A percentile compares a stretch with the other conserved stretches of the same genome.
Conservation (phyloP, 2,329 filamentous ascomycete species). For the Trichoderma guizhouense region DNA sequence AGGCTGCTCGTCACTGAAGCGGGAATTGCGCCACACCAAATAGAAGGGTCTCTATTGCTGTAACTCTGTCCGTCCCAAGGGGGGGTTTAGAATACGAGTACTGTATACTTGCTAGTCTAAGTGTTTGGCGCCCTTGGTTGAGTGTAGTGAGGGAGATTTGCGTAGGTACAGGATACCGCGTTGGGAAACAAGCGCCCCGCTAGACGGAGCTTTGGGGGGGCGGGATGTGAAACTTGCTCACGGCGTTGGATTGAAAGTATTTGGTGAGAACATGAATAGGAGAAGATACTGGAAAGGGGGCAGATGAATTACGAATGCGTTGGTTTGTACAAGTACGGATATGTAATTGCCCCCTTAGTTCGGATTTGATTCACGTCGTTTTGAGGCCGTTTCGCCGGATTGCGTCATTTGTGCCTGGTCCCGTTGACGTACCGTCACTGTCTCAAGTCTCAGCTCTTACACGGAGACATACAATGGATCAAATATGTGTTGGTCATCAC, state of each 20-base stretch:
- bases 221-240: slow-evolving; percentile 12
- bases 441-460: neutral
- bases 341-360: neutral
- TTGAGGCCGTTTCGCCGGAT: neutral
- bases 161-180: neutral
- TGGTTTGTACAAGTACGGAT: neutral
- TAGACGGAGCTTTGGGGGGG: neutral
- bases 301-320: neutral
- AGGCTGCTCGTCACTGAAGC: neutral
- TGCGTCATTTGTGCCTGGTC: neutral
- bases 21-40: slow-evolving; percentile 14
- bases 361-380: neutral
- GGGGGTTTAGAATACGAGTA: neutral
- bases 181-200: neutral
- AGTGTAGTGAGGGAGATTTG: neutral
- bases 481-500: neutral
- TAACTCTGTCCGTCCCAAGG: neutral
- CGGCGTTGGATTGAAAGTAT: neutral
- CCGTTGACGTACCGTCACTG: neutral
- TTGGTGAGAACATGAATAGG: neutral
- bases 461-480: neutral
- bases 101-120: neutral
- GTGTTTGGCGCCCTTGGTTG: too few relatives aligned
- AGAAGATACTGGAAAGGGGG: neutral
- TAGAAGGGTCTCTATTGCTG: neutral